Percentiles rank a stretch among this genome's conserved stretches.
phyloP scores from a whole-genome alignment of 805 yeast species.

The Teunomyces atbi region DNA sequence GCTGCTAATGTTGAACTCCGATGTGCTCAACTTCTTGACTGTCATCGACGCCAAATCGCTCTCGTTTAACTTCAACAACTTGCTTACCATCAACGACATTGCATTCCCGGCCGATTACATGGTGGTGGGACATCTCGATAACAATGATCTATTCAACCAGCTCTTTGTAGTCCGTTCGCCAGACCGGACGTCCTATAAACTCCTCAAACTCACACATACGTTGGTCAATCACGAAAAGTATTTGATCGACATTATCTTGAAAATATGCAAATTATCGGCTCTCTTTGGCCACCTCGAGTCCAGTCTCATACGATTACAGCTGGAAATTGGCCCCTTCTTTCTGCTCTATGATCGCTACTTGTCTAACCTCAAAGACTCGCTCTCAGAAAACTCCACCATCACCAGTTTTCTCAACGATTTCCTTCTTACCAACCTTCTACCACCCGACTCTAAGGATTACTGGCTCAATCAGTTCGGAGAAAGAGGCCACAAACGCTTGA shows the following conservation, averaged over 20 bases:
- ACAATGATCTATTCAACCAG: slow-evolving; percentile 25
- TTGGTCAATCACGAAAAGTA: slow-evolving; percentile 11
- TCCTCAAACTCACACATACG: slow-evolving; percentile 15
- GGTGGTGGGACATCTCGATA: slow-evolving; percentile 17
- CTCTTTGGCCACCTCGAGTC: slow-evolving; percentile 21
- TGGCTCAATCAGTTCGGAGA: slow-evolving; percentile 66
- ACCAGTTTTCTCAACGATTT: slow-evolving; percentile 38
- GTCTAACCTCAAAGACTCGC: slow-evolving; percentile 29
- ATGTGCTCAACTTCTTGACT: slow-evolving; percentile 22
- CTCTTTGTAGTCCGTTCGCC: slow-evolving; percentile 20
- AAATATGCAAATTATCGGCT: slow-evolving; percentile 26
- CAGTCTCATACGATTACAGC: slow-evolving; percentile 17
- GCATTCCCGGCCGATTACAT: slow-evolving; percentile 15
- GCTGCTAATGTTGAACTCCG: slow-evolving; percentile 9
- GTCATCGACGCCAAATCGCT: slow-evolving; percentile 21
- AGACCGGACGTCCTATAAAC: slow-evolving; percentile 1
- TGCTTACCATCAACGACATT: slow-evolving; percentile 28
- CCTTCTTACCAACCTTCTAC: slow-evolving; percentile 54
- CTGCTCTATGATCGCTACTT: slow-evolving; percentile 30
- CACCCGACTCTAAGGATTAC: slow-evolving; percentile 53
- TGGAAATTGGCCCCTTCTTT: slow-evolving; percentile 25
- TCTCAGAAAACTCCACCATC: slow-evolving; percentile 16
- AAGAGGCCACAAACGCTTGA: slow-evolving; percentile 58
- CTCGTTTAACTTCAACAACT: slow-evolving; percentile 32
- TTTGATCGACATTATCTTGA: slow-evolving; percentile 21